Conservation (phyloP, 345 rosid genomes). For the Syzygium aromaticum region DNA sequence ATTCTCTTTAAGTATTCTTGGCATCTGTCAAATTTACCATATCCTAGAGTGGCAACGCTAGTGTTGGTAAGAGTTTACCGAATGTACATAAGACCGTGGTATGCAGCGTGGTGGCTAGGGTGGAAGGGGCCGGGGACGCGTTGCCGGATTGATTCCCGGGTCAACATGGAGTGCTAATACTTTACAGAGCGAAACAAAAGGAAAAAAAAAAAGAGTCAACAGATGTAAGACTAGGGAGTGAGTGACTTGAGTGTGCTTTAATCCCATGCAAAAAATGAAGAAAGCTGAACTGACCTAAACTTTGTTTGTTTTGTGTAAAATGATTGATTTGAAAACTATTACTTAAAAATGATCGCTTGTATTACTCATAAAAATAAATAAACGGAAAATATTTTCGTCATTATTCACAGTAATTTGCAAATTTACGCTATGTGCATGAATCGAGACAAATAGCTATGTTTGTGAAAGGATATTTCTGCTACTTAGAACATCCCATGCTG, state of each 20-base stretch:
- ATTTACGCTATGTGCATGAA: not conserved
- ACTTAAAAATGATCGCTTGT: not conserved
- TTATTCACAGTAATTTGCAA: no score
- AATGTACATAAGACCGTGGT: not conserved
- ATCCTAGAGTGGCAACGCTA: not conserved
- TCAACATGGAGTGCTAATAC: not conserved
- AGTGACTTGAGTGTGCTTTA: not conserved
- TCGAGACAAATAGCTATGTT: not conserved
- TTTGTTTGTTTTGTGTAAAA: fast-evolving
- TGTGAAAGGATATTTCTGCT: not conserved
- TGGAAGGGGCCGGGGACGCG: not conserved
- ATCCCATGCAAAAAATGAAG: not conserved
- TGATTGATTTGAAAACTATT: not conserved
- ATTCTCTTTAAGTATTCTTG: not conserved
- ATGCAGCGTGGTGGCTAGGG: not conserved
- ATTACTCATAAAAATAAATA: not conserved
- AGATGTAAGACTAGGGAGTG: not conserved
- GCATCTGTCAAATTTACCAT: not conserved
- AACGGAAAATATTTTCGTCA: not conserved
- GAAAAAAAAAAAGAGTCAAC: not conserved
- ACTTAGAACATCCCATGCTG: not conserved
- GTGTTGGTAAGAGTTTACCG: not conserved
- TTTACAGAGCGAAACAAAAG: not conserved
- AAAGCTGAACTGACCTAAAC: not conserved
- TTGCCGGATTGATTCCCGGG: not conserved